phyloP scores from a whole-genome alignment of 306 rosid species.

The Erythrophleum fordii region DNA sequence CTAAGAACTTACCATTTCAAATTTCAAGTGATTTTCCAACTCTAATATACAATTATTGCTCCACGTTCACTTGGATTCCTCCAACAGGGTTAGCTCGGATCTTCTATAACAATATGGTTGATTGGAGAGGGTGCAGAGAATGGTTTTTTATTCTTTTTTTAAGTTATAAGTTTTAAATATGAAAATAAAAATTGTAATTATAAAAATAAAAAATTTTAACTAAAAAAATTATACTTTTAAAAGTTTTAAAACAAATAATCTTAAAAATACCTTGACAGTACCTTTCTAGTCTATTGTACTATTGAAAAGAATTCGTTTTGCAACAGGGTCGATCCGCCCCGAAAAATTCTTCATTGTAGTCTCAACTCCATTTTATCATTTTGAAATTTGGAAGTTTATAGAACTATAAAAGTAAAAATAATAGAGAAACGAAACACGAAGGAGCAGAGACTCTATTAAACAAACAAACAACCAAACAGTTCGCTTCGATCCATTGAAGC shows the following conservation, averaged over 20 bases:
- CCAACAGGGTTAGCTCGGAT: slow-evolving; percentile 5
- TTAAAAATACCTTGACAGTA: too few species aligned
- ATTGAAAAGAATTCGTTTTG: too few species aligned
- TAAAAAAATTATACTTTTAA: too few species aligned
- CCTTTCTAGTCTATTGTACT: too few species aligned
- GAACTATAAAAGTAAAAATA: neutral
- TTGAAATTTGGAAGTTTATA: neutral
- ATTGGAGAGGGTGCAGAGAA: too few species aligned
- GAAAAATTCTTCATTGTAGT: neutral
- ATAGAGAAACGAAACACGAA: neutral
- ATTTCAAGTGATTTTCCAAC: neutral
- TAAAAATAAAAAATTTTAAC: too few species aligned
- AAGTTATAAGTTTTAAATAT: too few species aligned
- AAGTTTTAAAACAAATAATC: too few species aligned
- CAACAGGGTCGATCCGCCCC: slow-evolving; percentile 11
- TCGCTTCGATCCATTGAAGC: slow-evolving; percentile 38
- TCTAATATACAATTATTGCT: neutral
- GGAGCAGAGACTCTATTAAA: slow-evolving; percentile 9
- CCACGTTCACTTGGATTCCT: neutral
- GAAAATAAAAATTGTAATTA: too few species aligned
- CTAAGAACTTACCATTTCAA: neutral
- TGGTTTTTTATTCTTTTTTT: too few species aligned
- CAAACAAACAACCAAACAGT: neutral
- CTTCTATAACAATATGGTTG: too few species aligned
- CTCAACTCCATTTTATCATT: neutral